Percentiles rank a stretch among this genome's conserved stretches.
These are phyloP conservation scores for Stagonosporopsis vannaccii DNA, from an alignment of 2,329 filamentous ascomycete genomes.

Conservation along the genomic window DNA sequence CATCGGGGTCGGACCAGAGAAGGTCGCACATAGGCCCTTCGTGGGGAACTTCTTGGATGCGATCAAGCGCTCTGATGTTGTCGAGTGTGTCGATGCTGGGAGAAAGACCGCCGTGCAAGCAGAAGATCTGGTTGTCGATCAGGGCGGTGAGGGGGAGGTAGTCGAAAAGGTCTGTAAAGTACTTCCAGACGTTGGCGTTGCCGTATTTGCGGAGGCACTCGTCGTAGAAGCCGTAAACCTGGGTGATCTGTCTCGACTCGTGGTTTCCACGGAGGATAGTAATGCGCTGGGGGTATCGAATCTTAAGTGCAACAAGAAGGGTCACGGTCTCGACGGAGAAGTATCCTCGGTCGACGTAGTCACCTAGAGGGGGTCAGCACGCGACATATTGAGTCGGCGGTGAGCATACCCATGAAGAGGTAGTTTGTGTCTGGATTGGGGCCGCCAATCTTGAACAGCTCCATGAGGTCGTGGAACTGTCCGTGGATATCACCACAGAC, in stretches of 20 bases:
- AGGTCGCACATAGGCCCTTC: constrained; percentile 80
- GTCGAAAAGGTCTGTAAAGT: constrained; percentile 79
- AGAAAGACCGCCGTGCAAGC: constrained; percentile 74
- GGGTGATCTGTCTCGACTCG: constrained; percentile 78
- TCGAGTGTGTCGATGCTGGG: constrained; percentile 78
- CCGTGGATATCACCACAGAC: constrained; percentile 99
- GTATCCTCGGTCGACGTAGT: constrained; percentile 98
- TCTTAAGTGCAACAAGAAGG: constrained; percentile 94
- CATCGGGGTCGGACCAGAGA: constrained; percentile 90
- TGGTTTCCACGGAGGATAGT: constrained; percentile 96
- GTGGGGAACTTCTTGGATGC: constrained; percentile 74
- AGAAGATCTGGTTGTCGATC: constrained; percentile 77
- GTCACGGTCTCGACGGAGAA: constrained; percentile 99
- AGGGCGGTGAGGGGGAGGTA: constrained; percentile 77
- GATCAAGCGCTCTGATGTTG: constrained; percentile 64
- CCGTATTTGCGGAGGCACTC: constrained; percentile 80
- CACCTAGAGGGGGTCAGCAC: constrained; percentile 65
- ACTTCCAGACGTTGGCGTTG: constrained; percentile 80
- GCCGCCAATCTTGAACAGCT: constrained; percentile 98
- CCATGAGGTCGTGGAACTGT: constrained; percentile 99
- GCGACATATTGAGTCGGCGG: not conserved
- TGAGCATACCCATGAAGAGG: constrained; percentile 85
- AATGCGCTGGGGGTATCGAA: constrained; percentile 96
- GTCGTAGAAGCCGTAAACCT: constrained; percentile 81
- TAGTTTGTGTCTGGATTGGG: constrained; percentile 99